Evolutionary conservation across 495 filamentous ascomycete species (phyloP).

Genomic region (Penicillium manginii): DNA sequence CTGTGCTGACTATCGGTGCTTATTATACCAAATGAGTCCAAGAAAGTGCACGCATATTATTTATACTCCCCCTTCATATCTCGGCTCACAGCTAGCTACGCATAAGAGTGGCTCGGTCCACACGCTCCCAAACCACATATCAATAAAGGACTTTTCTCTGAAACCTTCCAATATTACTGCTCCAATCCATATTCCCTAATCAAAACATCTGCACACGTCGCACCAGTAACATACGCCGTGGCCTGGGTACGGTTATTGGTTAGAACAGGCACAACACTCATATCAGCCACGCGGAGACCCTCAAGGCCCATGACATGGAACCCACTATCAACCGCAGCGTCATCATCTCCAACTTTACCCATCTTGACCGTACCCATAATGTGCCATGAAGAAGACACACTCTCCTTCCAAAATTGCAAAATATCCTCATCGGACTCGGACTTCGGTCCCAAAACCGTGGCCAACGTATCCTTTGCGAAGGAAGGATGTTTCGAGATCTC

Average conservation of each 20-base stretch:
- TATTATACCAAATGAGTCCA: background rate
- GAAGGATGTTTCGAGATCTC: constrained; percentile 46
- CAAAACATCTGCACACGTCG: constrained; percentile 34
- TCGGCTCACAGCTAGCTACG: too few species aligned
- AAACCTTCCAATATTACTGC: too few species aligned
- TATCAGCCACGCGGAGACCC: constrained; percentile 64
- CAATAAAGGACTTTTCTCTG: too few species aligned
- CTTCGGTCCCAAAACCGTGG: constrained; percentile 44
- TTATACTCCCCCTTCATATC: background rate
- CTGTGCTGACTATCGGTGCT: background rate
- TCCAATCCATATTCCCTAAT: constrained; percentile 27
- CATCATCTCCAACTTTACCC: constrained; percentile 51
- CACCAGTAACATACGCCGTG: constrained; percentile 40
- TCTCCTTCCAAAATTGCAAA: constrained; percentile 49
- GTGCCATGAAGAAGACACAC: constrained; percentile 48
- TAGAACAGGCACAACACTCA: constrained; percentile 66
- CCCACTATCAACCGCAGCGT: constrained; percentile 57
- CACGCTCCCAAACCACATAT: too few species aligned
- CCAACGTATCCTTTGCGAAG: constrained; percentile 50
- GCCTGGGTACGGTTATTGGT: constrained; percentile 46
- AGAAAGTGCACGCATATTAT: constrained; percentile 1
- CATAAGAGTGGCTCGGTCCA: too few species aligned
- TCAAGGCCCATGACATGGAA: constrained; percentile 61
- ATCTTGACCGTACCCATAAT: constrained; percentile 67
- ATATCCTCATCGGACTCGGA: constrained; percentile 60